Conservation (phyloP, 78 protist genomes). For the Monocercomonoides exilis region DNA sequence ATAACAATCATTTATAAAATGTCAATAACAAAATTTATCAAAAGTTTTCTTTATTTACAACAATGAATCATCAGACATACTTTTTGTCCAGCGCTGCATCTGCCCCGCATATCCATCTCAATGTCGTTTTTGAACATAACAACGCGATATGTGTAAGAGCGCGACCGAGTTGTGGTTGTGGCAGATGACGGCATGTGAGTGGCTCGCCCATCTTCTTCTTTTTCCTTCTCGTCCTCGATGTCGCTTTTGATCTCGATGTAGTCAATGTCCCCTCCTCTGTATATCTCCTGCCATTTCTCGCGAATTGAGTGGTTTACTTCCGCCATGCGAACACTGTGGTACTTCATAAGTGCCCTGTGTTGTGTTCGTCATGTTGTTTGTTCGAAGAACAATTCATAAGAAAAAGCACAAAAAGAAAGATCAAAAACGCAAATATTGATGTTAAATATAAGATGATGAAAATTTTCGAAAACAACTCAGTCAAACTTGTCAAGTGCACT, state of each 20-base stretch:
- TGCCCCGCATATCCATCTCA: slow-evolving; percentile 91
- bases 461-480: neutral
- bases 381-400: neutral
- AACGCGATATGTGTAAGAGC: slow-evolving; percentile 41
- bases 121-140: slow-evolving; percentile 74
- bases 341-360: slow-evolving; percentile 48
- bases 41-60: neutral
- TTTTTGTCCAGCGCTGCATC: slow-evolving; percentile 97
- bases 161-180: neutral
- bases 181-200: neutral
- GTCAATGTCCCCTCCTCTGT: slow-evolving; percentile 82
- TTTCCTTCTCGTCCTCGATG: slow-evolving; percentile 19
- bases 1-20: slow-evolving; percentile 29
- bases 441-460: neutral
- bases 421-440: neutral
- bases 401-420: neutral
- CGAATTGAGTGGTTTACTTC: slow-evolving; percentile 77
- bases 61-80: slow-evolving; percentile 23
- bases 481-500: slow-evolving; percentile 1
- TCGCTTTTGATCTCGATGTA: slow-evolving; percentile 73
- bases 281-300: slow-evolving; percentile 82
- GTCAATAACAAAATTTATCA: neutral
- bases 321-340: slow-evolving; percentile 75
- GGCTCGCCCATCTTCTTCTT: neutral
- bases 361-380: neutral